These are phyloP conservation scores for Bromus sterilis DNA, from an alignment of 176 grass and related monocot species.

Conservation along the genomic window DNA sequence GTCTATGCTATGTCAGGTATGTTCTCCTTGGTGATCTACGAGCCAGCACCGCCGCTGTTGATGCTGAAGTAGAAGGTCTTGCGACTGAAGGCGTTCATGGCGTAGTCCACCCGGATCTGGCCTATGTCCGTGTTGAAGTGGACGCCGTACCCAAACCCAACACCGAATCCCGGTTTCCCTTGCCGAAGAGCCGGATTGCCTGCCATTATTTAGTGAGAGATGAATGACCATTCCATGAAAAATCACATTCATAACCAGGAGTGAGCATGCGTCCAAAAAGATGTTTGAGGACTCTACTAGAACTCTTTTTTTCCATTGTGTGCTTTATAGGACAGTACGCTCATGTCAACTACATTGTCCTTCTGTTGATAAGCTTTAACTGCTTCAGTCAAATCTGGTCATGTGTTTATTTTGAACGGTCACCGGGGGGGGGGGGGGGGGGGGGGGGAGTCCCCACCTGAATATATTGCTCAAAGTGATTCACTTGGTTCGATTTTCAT, in stretches of 20 bases:
- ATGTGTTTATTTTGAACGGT: too few species aligned
- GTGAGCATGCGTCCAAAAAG: not conserved
- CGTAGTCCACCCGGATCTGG: constrained; percentile 69
- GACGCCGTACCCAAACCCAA: constrained; percentile 82
- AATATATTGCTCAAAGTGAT: too few species aligned
- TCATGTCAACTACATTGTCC: not conserved
- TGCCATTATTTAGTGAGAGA: constrained; percentile 7
- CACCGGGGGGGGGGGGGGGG: too few species aligned
- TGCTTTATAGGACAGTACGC: not conserved
- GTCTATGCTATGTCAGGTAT: constrained; percentile 29
- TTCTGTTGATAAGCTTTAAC: not conserved
- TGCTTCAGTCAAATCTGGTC: not conserved
- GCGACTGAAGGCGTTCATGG: constrained; percentile 74
- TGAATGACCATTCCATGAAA: not conserved
- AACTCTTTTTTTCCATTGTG: not conserved
- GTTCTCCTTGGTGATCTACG: constrained; percentile 12
- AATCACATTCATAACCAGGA: not conserved
- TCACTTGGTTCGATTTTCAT: not conserved
- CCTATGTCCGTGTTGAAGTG: constrained; percentile 77
- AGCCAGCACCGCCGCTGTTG: constrained; percentile 46
- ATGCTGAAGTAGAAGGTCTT: constrained; percentile 94
- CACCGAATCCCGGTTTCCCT: constrained; percentile 80
- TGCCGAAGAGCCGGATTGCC: constrained; percentile 84
- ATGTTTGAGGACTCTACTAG: not conserved
- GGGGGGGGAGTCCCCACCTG: too few species aligned